phyloP scores from a whole-genome alignment of 2,329 filamentous ascomycete genomes.

The Colletotrichum eleusines region DNA sequence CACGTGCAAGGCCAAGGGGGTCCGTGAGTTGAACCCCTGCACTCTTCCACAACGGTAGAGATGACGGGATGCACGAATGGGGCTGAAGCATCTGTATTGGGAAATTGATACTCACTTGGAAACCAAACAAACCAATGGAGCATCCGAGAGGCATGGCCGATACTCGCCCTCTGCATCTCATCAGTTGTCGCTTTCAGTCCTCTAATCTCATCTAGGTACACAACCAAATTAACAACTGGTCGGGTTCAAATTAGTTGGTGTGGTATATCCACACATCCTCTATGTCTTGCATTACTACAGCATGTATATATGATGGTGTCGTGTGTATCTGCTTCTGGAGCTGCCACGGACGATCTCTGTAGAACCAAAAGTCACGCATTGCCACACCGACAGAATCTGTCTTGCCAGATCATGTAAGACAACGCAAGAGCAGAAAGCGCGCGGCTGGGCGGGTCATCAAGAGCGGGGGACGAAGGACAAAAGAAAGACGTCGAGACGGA shows the following conservation, averaged over 20 bases:
- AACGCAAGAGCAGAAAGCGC: constrained; percentile 1
- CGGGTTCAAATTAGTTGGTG: constrained; percentile 1
- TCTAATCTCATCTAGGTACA: neutral
- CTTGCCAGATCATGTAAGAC: constrained; percentile 6
- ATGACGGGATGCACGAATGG: neutral
- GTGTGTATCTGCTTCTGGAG: neutral
- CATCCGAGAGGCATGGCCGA: constrained; percentile 4
- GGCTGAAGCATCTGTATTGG: constrained; percentile 7
- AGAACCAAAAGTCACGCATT: constrained; percentile 9
- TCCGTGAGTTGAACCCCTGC: constrained; percentile 1
- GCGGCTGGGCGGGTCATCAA: constrained; percentile 14
- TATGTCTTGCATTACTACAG: constrained; percentile 2
- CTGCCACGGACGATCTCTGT: constrained; percentile 21
- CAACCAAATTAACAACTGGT: neutral
- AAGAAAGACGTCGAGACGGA: neutral
- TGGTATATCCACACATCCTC: constrained; percentile 1
- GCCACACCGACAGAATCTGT: neutral
- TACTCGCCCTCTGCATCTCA: neutral
- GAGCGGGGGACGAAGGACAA: neutral
- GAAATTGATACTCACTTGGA: neutral
- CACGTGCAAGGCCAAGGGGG: neutral
- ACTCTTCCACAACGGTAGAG: too few species aligned
- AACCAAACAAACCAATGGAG: neutral
- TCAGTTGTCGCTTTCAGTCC: neutral
- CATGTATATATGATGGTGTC: neutral